phyloP scores from a whole-genome alignment of 148 eudicot genomes.

The Beta vulgaris region DNA sequence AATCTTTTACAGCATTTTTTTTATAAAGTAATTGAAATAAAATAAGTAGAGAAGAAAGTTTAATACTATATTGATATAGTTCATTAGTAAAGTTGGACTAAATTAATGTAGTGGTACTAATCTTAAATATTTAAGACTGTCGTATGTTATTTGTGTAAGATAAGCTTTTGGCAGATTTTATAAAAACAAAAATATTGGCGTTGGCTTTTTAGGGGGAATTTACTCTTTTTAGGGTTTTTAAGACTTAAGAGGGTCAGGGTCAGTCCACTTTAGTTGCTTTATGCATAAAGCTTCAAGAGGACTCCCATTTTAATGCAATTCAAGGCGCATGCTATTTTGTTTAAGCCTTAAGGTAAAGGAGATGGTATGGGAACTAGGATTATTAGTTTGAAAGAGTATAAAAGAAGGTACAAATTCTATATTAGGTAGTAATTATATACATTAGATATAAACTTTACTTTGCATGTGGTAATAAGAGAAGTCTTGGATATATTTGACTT shows the following conservation, averaged over 20 bases:
- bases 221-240: constrained; percentile 17
- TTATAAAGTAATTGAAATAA: background rate
- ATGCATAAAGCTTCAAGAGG: constrained; percentile 21
- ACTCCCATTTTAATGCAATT: constrained; percentile 24
- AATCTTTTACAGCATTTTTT: background rate
- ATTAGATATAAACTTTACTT: too few relatives aligned
- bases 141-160: constrained; percentile 14
- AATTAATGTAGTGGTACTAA: background rate
- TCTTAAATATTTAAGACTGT: constrained; percentile 7
- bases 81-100: background rate
- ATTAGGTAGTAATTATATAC: too few relatives aligned
- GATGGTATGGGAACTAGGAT: constrained; percentile 5
- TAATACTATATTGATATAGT: too few relatives aligned
- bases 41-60: too few relatives aligned
- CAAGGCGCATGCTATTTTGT: constrained; percentile 27
- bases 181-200: background rate
- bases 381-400: background rate
- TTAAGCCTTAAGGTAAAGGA: background rate
- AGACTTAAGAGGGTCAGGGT: constrained; percentile 1
- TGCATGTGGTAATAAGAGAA: too few relatives aligned
- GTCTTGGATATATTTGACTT: too few relatives aligned
- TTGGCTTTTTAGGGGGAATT: constrained; percentile 15
- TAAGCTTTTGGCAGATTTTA: background rate
- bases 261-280: constrained; percentile 33
- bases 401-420: background rate